These are phyloP conservation scores for Huntiella moniliformis DNA, from an alignment of 2,329 filamentous ascomycete species.

Conservation along the genomic window DNA sequence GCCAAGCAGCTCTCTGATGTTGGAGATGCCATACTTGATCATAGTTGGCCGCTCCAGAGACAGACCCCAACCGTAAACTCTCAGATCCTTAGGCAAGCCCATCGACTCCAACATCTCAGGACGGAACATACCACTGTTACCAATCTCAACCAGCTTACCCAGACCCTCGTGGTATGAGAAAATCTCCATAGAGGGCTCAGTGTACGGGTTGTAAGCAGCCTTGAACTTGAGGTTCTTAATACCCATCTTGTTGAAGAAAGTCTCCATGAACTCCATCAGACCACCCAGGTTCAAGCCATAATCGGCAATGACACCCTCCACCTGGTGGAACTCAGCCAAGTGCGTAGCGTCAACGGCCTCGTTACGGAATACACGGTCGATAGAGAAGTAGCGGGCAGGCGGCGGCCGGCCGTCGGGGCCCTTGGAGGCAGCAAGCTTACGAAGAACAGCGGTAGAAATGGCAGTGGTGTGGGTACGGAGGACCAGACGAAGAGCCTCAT, in stretches of 20 bases:
- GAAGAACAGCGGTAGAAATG: constrained; percentile 74
- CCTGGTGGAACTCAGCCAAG: constrained; percentile 94
- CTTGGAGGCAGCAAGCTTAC: constrained; percentile 69
- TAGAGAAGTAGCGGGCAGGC: constrained; percentile 87
- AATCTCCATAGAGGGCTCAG: constrained; percentile 94
- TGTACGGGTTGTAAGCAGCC: constrained; percentile 90
- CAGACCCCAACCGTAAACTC: constrained; percentile 86
- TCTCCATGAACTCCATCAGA: constrained; percentile 79
- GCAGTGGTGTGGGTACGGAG: constrained; percentile 93
- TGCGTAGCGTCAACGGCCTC: constrained; percentile 95
- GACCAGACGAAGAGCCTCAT: constrained; percentile 73
- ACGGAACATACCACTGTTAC: constrained; percentile 96
- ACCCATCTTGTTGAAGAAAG: constrained; percentile 94
- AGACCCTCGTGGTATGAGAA: constrained; percentile 87
- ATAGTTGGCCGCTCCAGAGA: constrained; percentile 88
- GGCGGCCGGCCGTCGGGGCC: constrained; percentile 48
- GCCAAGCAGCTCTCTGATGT: constrained; percentile 80
- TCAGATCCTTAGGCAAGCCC: constrained; percentile 79
- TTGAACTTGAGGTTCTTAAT: constrained; percentile 78
- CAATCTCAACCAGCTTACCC: constrained; percentile 87
- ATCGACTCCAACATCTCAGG: constrained; percentile 93
- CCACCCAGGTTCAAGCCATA: constrained; percentile 84
- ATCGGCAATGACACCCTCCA: constrained; percentile 96
- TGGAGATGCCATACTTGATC: constrained; percentile 83
- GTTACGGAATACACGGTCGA: constrained; percentile 95